Percentiles rank a stretch among this genome's conserved stretches.
phyloP scores from a whole-genome alignment of 441 rosid genomes.

The Gossypium lobatum region DNA sequence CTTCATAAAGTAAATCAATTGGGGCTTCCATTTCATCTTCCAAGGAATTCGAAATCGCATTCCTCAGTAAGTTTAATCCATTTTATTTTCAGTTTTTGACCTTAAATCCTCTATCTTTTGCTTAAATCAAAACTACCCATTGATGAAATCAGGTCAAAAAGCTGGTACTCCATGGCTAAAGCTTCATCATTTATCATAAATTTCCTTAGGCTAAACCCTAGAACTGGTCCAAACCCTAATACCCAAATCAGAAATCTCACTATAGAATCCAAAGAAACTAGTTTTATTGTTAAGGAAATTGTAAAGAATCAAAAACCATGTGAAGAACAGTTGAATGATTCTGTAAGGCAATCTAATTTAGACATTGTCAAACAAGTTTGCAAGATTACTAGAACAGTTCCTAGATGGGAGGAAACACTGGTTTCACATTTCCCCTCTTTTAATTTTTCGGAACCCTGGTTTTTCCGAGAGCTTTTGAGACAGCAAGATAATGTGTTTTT shows the following conservation, averaged over 20 bases:
- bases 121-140: background rate
- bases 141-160: background rate
- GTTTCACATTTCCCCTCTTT: conserved; percentile 46
- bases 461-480: conserved; percentile 42
- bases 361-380: conserved; percentile 46
- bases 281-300: conserved; percentile 15
- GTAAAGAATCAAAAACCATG: conserved; percentile 4
- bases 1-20: no score
- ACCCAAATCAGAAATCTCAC: conserved; percentile 24
- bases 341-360: conserved; percentile 12
- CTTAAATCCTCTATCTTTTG: background rate
- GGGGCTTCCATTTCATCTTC: no score
- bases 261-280: conserved; percentile 25
- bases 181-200: conserved; percentile 12
- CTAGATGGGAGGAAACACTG: conserved; percentile 52
- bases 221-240: conserved; percentile 8
- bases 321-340: background rate
- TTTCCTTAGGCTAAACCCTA: conserved; percentile 21
- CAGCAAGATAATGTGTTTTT: conserved; percentile 44
- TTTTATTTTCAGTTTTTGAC: background rate
- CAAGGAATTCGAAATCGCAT: background rate
- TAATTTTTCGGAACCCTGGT: conserved; percentile 41
- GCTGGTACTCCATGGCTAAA: conserved; percentile 20
- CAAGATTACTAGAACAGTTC: conserved; percentile 33
- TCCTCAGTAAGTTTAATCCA: background rate